Conservation (phyloP, 2,329 filamentous ascomycete genomes). For the Monosporascus sp. region DNA sequence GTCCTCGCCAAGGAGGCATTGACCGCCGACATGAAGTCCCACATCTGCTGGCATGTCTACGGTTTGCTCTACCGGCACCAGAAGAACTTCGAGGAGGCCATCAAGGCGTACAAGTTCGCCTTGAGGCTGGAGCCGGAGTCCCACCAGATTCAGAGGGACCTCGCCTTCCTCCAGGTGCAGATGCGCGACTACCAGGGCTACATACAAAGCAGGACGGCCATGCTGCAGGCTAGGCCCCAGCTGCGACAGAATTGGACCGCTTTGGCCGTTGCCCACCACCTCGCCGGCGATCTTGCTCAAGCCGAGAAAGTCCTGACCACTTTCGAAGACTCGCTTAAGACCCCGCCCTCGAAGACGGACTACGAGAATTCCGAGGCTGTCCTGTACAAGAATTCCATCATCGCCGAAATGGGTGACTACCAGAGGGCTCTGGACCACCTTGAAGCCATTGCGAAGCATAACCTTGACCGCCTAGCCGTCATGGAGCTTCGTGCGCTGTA, state of each 20-base stretch:
- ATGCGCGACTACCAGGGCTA: conserved; percentile 96
- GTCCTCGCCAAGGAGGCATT: conserved; percentile 86
- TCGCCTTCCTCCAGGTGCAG: conserved; percentile 89
- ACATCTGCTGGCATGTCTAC: conserved; percentile 99
- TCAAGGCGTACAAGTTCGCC: conserved; percentile 98
- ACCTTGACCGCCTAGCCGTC: conserved; percentile 76
- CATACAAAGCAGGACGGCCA: conserved; percentile 78
- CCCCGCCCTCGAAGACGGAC: conserved; percentile 68
- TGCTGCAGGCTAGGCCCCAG: conserved; percentile 79
- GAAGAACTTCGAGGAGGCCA: conserved; percentile 98
- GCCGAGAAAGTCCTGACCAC: conserved; percentile 88
- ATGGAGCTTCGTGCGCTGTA: conserved; percentile 85
- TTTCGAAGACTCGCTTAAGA: conserved; percentile 90
- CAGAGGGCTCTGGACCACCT: conserved; percentile 83
- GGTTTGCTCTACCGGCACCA: conserved; percentile 86
- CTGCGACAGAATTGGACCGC: conserved; percentile 95
- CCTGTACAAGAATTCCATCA: conserved; percentile 92
- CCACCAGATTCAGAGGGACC: conserved; percentile 85
- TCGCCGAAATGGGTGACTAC: conserved; percentile 81
- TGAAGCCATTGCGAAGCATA: conserved; percentile 68
- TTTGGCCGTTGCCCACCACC: conserved; percentile 87
- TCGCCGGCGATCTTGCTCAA: conserved; percentile 76
- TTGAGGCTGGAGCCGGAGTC: conserved; percentile 91
- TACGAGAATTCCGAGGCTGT: conserved; percentile 90
- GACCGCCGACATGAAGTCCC: conserved; percentile 96